Evolutionary conservation across 495 filamentous ascomycete genomes (phyloP).

Genomic region (Xylaria intraflava): DNA sequence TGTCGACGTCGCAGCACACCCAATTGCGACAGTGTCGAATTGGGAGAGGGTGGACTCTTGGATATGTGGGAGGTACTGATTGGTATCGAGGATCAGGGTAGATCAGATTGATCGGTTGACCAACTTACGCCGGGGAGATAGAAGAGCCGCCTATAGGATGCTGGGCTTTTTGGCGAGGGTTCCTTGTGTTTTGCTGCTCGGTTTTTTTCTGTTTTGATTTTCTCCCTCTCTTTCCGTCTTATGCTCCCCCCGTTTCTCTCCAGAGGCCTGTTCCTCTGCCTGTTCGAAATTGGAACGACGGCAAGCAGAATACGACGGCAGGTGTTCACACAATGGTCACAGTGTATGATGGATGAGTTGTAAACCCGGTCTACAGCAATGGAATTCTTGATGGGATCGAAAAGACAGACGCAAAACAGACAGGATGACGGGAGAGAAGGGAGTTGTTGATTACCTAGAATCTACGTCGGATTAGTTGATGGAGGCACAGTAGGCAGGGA

Average conservation of each 20-base stretch:
- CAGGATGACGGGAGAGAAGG: background rate
- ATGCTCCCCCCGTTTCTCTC: background rate
- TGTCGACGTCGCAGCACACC: conserved; percentile 10
- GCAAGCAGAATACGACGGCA: background rate
- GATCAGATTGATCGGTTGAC: no score
- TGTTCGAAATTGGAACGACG: background rate
- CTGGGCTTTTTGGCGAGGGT: background rate
- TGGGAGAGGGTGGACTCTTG: background rate
- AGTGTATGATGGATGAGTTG: background rate
- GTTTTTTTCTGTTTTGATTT: background rate
- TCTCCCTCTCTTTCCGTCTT: background rate
- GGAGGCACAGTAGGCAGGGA: background rate
- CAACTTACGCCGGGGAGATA: background rate
- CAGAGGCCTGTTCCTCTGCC: no score
- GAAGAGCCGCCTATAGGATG: background rate
- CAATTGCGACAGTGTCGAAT: background rate
- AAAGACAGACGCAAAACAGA: conserved; percentile 1
- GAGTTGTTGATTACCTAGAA: conserved; percentile 3
- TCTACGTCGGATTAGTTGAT: background rate
- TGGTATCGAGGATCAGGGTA: background rate
- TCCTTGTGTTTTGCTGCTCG: background rate
- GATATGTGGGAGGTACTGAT: background rate
- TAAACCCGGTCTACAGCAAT: background rate
- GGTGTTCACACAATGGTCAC: background rate
- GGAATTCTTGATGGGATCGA: background rate